Evolutionary conservation across 768 basidiomycete genomes (phyloP), one percentile per base, ranked within the genome.

Genomic region (Xerocomus potaroensis): DNA sequence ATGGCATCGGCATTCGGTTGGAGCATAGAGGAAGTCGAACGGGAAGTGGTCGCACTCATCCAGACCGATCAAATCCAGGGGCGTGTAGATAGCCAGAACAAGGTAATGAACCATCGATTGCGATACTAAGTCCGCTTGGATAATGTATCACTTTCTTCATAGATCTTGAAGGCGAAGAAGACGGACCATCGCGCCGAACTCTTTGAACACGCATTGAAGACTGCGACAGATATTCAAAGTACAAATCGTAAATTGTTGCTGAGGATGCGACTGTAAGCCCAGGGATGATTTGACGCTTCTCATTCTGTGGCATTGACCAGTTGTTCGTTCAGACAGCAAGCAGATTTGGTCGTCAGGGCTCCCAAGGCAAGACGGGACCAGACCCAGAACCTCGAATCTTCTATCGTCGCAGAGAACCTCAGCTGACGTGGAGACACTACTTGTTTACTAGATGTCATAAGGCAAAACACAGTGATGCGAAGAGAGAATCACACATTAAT

Each of bases 1-100:
- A 94, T 96, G 90, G 83, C 86, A 30, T 63, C 68, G 3, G 91
- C 92, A 9, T 95, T 97, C 58, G 93, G 92, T 3, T 85, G 87
- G 81, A 72, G 74, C 0, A 68, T 87, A 7, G 79, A 80, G 3
- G 79, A 84, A 49, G 80, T 90, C 24, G 83, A 90, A 63, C 67
- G 69, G 30, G 78, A 86, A 48, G 82, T 96, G 18, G 86, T 93
- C 14, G 65, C 68, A 18, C 75, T 97, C 29, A 91, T 97, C 46
- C 83, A 85, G 61, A 70, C 72, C 1, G 87, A 89, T 1, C 74
- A 79, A 38, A 88, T 97, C 50, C 78, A 85, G 56, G 93, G 81
- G 3, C 75, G 91, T 9, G 83, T 96, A 15, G 93, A 97, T 62
- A 86, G 88, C 57, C 85, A 87, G 64, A 91, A 92, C 67, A 91